Evolutionary conservation across 73 alveolate genomes (phyloP).

Genomic region (Paraurostyla sp.): DNA sequence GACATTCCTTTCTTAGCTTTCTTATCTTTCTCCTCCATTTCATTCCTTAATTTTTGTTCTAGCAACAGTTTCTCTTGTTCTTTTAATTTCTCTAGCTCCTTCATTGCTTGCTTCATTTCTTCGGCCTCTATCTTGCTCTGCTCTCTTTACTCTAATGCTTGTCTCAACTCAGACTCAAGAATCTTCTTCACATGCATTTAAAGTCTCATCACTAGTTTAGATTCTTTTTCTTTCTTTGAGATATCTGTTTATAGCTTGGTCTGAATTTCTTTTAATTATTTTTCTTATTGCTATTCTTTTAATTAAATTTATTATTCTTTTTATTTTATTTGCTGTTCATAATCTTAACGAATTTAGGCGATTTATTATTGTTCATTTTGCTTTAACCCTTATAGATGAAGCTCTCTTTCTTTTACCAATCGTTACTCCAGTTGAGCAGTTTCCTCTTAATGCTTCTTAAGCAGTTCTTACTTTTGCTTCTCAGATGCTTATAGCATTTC

Average conservation of each 20-base stretch:
- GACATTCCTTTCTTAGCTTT: slow-evolving; percentile 6
- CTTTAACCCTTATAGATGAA: not conserved
- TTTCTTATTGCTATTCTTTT: not conserved
- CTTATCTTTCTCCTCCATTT: not conserved
- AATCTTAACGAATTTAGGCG: no score
- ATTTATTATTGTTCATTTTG: no score
- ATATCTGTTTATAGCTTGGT: not conserved
- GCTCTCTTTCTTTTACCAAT: not conserved
- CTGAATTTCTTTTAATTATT: not conserved
- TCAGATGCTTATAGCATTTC: not conserved
- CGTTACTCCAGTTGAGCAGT: not conserved
- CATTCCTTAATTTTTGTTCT: not conserved
- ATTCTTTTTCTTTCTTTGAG: slow-evolving; percentile 5
- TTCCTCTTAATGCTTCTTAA: not conserved
- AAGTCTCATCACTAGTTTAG: not conserved
- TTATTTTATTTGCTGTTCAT: no score
- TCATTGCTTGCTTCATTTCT: not conserved
- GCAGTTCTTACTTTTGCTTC: not conserved
- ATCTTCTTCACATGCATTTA: not conserved
- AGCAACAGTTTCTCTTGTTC: not conserved
- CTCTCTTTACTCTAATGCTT: not conserved
- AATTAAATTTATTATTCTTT: not conserved
- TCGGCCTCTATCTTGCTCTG: not conserved
- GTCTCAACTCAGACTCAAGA: not conserved
- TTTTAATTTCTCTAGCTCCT: not conserved